Conservation (phyloP, 345 rosid species). For the Excoecaria agallocha region DNA sequence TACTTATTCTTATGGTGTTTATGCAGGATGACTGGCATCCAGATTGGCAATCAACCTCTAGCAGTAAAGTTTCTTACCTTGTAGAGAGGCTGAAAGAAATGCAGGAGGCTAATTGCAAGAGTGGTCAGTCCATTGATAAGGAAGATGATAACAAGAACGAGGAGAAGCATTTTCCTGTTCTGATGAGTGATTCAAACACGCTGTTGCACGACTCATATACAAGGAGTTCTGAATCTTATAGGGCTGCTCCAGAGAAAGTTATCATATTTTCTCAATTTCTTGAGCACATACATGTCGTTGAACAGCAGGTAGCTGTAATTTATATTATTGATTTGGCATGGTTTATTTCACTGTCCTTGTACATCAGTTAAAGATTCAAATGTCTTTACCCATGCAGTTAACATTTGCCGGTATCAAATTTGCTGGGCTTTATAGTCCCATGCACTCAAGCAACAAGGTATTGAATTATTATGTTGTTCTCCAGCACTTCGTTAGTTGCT, state of each 20-base stretch:
- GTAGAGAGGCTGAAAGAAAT: constrained; percentile 63
- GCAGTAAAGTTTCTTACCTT: constrained; percentile 89
- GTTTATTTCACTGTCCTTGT: neutral
- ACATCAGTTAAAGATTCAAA: neutral
- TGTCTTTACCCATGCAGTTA: constrained; percentile 40
- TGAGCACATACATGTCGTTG: constrained; percentile 86
- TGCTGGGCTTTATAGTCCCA: constrained; percentile 80
- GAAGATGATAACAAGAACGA: constrained; percentile 27
- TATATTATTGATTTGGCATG: neutral
- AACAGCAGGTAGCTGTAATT: constrained; percentile 66
- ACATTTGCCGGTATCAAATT: constrained; percentile 73
- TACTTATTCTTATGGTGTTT: constrained; percentile 20
- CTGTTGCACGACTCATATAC: constrained; percentile 22
- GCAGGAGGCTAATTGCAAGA: constrained; percentile 45
- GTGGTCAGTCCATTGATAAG: constrained; percentile 8
- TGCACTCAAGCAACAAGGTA: constrained; percentile 81
- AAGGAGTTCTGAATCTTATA: constrained; percentile 31
- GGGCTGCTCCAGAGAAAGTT: constrained; percentile 56
- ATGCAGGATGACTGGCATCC: constrained; percentile 94
- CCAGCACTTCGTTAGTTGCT: neutral
- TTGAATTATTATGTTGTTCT: neutral
- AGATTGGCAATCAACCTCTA: constrained; percentile 94
- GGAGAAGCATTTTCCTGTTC: constrained; percentile 22
- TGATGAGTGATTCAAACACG: constrained; percentile 21
- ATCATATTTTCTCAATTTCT: constrained; percentile 91